phyloP scores from a whole-genome alignment of 768 basidiomycete genomes.

The Serendipita sp. region DNA sequence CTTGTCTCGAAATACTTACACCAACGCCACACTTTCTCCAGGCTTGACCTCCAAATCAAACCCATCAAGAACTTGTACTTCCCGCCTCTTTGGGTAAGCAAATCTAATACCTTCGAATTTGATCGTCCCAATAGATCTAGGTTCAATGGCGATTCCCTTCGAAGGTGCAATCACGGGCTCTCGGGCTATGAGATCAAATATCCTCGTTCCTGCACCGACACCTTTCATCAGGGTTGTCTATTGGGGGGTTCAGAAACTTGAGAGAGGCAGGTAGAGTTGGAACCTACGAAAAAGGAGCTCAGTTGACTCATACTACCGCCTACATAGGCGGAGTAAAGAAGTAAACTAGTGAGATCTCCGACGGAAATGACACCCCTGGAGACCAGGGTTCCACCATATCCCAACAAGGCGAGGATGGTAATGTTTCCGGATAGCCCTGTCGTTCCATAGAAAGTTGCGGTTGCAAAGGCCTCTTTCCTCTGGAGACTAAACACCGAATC shows the following conservation, averaged over 20 bases:
- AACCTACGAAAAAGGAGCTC: conserved; percentile 26
- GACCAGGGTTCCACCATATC: conserved; percentile 89
- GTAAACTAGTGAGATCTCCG: conserved; percentile 66
- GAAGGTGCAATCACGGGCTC: conserved; percentile 52
- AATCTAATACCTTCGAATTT: conserved; percentile 74
- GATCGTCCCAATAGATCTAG: conserved; percentile 46
- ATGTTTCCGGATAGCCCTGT: conserved; percentile 90
- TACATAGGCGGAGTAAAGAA: conserved; percentile 18
- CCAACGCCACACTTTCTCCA: conserved; percentile 80
- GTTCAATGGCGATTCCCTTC: conserved; percentile 39
- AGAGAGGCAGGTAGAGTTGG: conserved; percentile 1
- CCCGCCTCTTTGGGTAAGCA: conserved; percentile 75
- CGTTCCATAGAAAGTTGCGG: conserved; percentile 82
- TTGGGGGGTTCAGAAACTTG: conserved; percentile 7
- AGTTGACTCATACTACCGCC: conserved; percentile 5
- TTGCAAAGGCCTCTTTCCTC: conserved; percentile 75
- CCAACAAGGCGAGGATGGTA: conserved; percentile 71
- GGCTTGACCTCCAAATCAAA: conserved; percentile 65
- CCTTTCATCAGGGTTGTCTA: conserved; percentile 93
- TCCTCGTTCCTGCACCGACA: conserved; percentile 78
- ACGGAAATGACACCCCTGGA: conserved; percentile 77
- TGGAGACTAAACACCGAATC: conserved; percentile 54
- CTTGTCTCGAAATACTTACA: conserved; percentile 36
- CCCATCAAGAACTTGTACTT: conserved; percentile 63
- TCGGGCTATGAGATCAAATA: conserved; percentile 87